Evolutionary conservation across 345 rosid species (phyloP), one percentile per base, ranked within the genome.

Genomic region (Jatropha curcas): DNA sequence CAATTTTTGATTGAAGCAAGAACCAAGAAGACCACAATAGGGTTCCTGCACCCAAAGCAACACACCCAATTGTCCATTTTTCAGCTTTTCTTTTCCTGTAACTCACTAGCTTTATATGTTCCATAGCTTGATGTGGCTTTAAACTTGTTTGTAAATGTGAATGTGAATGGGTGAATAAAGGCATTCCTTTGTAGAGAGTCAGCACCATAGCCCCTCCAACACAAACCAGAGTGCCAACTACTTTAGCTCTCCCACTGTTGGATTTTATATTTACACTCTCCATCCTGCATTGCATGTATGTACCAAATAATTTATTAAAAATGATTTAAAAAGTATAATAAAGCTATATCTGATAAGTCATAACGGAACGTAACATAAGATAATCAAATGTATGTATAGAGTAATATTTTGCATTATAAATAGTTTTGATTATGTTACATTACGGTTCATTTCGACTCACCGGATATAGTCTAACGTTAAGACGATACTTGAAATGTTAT

Each of bases 1-100:
- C 84, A 35, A 89, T 82, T 4, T 71, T 55, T 46, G 89, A 77
- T 71, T 89, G 89, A 51, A 82, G 80, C 4, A 86, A 33, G 74
- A 86, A 89, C 90, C 90, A 89, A 11, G 88, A 82, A 46, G 90
- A 80, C 90, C 90, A 89, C 67, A 84, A 48, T n/a, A 86, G 12
- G 24, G 84, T 75, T 50, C 89, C 90, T 0, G 71, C 76, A 3
- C 76, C 53, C 84, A 86, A 68, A 33, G 86, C 84, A 61, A 84
- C 65, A 28, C 81, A 81, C 7, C 94, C 89, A 14, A 79, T 7
- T 4, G 83, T 64, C 94, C 94, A 86, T 71, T 71, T 81, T 66
- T 71, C 76, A 3, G 62, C 30, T 55, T 72, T 83, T 60, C 74
- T 82, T 63, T 65, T 79, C 14, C 55, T 34, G 0, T 69, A 28